These are phyloP conservation scores for Dalechampia spathulata DNA, from an alignment of 441 rosid species.

Conservation along the genomic window DNA sequence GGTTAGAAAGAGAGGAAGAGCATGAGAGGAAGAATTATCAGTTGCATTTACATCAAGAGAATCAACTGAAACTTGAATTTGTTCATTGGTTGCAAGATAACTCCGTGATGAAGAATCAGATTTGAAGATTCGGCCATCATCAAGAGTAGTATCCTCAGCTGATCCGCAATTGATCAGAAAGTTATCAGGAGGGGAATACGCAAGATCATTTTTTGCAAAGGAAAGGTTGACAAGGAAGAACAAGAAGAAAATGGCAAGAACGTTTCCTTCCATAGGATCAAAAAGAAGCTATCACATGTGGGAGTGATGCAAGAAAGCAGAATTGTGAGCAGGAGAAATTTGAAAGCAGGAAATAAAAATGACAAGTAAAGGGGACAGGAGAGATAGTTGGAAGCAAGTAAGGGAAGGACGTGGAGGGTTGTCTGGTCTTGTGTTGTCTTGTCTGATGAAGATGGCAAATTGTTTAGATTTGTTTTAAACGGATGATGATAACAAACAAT, in stretches of 20 bases:
- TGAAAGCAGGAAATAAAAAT: slow-evolving; percentile 6
- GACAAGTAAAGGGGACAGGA: slow-evolving; percentile 16
- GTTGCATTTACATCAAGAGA: slow-evolving; percentile 21
- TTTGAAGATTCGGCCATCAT: slow-evolving; percentile 55
- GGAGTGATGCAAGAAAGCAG: too few species aligned
- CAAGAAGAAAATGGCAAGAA: too few species aligned
- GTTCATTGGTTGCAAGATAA: slow-evolving; percentile 42
- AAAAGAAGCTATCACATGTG: too few species aligned
- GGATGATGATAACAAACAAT: not conserved
- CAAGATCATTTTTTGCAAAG: not conserved
- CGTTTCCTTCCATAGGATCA: too few species aligned
- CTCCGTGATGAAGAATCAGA: slow-evolving; percentile 43
- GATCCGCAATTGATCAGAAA: slow-evolving; percentile 82
- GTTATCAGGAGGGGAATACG: slow-evolving; percentile 38
- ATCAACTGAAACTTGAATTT: slow-evolving; percentile 38
- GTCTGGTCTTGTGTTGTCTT: too few species aligned
- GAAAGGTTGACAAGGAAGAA: not conserved
- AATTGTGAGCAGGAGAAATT: not conserved
- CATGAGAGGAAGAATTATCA: slow-evolving; percentile 18
- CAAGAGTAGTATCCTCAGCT: slow-evolving; percentile 40
- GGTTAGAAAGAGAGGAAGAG: slow-evolving; percentile 35
- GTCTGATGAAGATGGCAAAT: too few species aligned
- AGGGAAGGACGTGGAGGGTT: slow-evolving; percentile 32
- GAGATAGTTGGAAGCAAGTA: slow-evolving; percentile 33
- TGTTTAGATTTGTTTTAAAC: not conserved